Evolutionary conservation across 371 early-diverging fungal genomes (phyloP).

Genomic region (Mucor plumbeus): DNA sequence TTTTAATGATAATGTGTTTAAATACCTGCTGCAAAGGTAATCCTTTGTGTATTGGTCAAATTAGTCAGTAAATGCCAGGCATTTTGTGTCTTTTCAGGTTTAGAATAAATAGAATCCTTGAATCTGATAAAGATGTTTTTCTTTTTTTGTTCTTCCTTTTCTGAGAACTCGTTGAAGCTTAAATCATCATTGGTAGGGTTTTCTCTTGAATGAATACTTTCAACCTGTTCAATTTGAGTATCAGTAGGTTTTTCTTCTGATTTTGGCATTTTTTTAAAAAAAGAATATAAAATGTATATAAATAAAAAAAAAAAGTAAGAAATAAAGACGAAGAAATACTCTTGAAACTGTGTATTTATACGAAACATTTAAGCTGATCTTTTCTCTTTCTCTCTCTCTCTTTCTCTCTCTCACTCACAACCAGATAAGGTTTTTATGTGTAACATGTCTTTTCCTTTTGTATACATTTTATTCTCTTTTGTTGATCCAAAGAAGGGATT

Average conservation of each 20-base stretch:
- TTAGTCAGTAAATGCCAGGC: conserved; percentile 42
- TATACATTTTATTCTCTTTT: background rate
- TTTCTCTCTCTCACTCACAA: too few species aligned
- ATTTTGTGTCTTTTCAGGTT: conserved; percentile 42
- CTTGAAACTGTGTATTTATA: background rate
- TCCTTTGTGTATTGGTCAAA: conserved; percentile 42
- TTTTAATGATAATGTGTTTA: too few species aligned
- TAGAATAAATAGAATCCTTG: conserved; percentile 34
- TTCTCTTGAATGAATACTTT: background rate
- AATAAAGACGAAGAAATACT: background rate
- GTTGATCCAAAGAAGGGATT: background rate
- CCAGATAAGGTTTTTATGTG: conserved; percentile 1
- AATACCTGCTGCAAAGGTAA: conserved; percentile 53
- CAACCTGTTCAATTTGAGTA: conserved; percentile 13
- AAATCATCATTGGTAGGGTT: background rate
- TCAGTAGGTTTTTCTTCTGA: background rate
- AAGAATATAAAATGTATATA: background rate
- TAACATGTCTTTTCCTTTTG: background rate
- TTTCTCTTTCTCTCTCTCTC: background rate
- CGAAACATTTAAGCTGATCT: background rate
- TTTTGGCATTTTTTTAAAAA: background rate
- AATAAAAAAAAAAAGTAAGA: background rate
- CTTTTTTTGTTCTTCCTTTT: conserved; percentile 4
- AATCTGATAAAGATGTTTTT: conserved; percentile 25
- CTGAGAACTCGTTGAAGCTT: conserved; percentile 12